Base-by-base conservation (phyloP, 257 asterid genomes). In the Osmanthus fragrans region DNA sequence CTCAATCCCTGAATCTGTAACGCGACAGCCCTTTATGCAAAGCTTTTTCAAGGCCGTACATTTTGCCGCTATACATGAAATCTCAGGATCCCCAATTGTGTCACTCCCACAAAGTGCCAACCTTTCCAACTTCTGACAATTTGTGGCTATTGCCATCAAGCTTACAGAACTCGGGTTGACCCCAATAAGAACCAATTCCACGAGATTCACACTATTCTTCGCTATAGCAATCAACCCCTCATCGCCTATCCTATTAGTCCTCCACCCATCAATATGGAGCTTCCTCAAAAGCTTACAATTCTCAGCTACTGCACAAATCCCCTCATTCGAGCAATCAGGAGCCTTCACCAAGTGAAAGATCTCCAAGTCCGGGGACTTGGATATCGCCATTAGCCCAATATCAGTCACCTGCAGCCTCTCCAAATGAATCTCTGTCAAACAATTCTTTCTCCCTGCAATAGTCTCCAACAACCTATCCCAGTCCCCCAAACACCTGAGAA, bases 51-150 rank as follows among this genome's bases (percentile, higher is more conserved):
- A 78, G 0, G 96, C 92, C 70, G 72, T 77, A 47, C 95, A 88
- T 75, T 91, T 93, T 5, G 84, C 84, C 0, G 93, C 97, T 72
- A 93, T 82, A 47, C 92, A 90, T 3, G 92, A 84, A 77, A 93
- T 86, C 86, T 93, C 98, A 15, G 87, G 79, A 84, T 93, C 98
- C 45, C 96, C 96, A 72, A 91, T 87, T 16, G 93, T 89, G 78
- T 92, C 98, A n/a, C 98, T 93, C 58, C 95, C 98, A 80, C 98
- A 93, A 25, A 93, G 91, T 0, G 98, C 98, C 87, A 91, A 85
- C 71, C 98, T 85, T 58, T 93, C 98, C 87, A 93, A 32, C 83
- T 90, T 92, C 72, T 85, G 87, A 72, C 98, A 92, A 73, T 89
- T 87, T 7, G 90, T 84, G 12, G 97, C 93, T 65, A 94, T 80